Percentiles rank a stretch among this genome's conserved stretches.
These are phyloP conservation scores for Atkinsonella hypoxylon DNA, from an alignment of 2,329 filamentous ascomycete genomes.

Conservation along the genomic window DNA sequence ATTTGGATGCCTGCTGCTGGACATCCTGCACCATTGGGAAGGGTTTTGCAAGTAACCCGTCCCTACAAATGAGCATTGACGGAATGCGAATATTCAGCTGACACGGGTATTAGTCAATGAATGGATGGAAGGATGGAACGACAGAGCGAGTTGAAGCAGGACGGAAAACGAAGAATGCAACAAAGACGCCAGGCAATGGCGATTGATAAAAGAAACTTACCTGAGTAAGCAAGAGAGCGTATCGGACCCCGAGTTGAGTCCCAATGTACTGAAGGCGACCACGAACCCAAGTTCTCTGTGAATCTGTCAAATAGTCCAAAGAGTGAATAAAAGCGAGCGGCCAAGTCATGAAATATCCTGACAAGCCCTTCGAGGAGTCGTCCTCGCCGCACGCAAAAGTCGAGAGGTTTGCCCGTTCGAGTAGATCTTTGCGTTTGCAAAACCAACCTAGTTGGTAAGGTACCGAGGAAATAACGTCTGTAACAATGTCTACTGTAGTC, in stretches of 20 bases:
- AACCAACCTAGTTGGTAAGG: conserved; percentile 52
- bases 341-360: conserved; percentile 49
- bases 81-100: conserved; percentile 47
- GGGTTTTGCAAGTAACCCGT: conserved; percentile 35
- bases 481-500: conserved; percentile 39
- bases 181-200: not conserved
- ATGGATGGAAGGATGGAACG: not conserved
- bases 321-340: conserved; percentile 40
- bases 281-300: conserved; percentile 42
- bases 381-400: conserved; percentile 39
- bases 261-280: conserved; percentile 43
- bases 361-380: conserved; percentile 38
- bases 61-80: conserved; percentile 48
- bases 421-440: conserved; percentile 29
- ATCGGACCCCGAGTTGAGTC: conserved; percentile 43
- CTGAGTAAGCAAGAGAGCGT: conserved; percentile 41
- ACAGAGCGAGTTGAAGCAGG: not conserved
- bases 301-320: conserved; percentile 47
- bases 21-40: conserved; percentile 31
- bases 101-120: not conserved
- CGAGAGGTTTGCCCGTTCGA: conserved; percentile 27
- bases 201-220: conserved; percentile 23
- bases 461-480: conserved; percentile 48
- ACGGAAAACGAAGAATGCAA: not conserved
- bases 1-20: conserved; percentile 29